Conservation (phyloP, 2,329 filamentous ascomycete species). For the Epichloe scottii region DNA sequence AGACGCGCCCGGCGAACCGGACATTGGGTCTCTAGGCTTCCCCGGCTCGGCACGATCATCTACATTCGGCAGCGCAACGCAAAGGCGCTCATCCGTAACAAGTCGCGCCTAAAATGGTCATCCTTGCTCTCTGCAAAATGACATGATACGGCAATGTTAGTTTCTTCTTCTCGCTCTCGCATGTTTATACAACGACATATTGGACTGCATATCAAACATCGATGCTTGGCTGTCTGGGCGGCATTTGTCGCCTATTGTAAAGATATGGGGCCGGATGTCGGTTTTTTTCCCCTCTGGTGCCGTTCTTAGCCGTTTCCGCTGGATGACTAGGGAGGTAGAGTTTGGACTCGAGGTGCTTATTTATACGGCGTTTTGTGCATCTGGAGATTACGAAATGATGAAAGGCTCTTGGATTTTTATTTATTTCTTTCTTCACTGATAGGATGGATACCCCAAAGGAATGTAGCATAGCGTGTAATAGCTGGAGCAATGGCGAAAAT, state of each 20-base stretch:
- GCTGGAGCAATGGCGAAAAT: neutral
- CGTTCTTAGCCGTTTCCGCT: neutral
- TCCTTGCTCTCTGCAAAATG: neutral
- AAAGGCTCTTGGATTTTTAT: neutral
- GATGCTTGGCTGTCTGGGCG: neutral
- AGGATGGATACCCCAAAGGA: conserved; percentile 1
- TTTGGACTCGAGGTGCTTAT: too few species aligned
- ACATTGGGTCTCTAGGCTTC: conserved; percentile 28
- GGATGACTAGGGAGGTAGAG: too few species aligned
- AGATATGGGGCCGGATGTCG: neutral
- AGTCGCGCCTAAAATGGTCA: conserved; percentile 28
- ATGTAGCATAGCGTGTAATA: neutral
- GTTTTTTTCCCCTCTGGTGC: neutral
- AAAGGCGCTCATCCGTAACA: conserved; percentile 33
- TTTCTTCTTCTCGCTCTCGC: neutral
- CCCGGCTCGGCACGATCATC: conserved; percentile 28
- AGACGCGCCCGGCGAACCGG: conserved; percentile 46
- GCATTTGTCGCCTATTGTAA: neutral
- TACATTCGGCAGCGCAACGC: conserved; percentile 31
- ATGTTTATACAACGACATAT: neutral
- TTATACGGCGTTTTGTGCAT: neutral
- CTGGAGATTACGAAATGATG: neutral
- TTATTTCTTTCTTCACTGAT: neutral
- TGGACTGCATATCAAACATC: too few species aligned
- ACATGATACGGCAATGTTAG: neutral